Conservation (phyloP, 306 rosid species). For the Vigna unguiculata region DNA sequence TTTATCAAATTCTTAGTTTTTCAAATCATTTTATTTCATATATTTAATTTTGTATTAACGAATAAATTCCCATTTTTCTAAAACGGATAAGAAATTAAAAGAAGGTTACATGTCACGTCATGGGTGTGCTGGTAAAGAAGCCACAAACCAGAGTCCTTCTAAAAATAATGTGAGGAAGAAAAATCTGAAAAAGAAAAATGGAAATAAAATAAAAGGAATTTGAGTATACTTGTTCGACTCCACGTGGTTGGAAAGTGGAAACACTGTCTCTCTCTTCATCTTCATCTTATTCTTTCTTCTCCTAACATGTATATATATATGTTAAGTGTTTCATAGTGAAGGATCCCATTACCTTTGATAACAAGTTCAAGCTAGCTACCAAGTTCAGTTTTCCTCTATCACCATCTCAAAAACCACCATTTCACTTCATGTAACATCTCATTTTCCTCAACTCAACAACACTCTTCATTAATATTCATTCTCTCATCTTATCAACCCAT, state of each 20-base stretch:
- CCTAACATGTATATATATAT: constrained; percentile 36
- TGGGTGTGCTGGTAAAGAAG: constrained; percentile 31
- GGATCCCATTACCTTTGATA: constrained; percentile 38
- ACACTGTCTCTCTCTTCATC: constrained; percentile 35
- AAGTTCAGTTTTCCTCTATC: constrained; percentile 26
- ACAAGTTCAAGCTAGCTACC: constrained; percentile 25
- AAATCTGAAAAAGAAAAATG: not conserved
- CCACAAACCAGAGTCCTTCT: constrained; percentile 4
- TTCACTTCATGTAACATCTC: not conserved
- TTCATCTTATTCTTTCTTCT: constrained; percentile 21
- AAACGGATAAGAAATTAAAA: not conserved
- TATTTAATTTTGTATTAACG: not conserved
- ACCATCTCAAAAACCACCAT: not conserved
- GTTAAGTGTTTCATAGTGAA: constrained; percentile 14
- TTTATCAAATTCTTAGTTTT: not conserved
- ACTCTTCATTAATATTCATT: constrained; percentile 17
- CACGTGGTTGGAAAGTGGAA: constrained; percentile 59
- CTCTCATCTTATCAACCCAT: constrained; percentile 11
- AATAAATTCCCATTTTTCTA: not conserved
- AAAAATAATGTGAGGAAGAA: not conserved
- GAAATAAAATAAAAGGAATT: not conserved
- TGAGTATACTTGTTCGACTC: constrained; percentile 45
- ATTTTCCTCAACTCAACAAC: constrained; percentile 20
- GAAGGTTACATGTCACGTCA: not conserved
- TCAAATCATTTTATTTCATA: too few species aligned